Evolutionary conservation across 768 basidiomycete species (phyloP).

Genomic region (Kwoniella heveanensis): DNA sequence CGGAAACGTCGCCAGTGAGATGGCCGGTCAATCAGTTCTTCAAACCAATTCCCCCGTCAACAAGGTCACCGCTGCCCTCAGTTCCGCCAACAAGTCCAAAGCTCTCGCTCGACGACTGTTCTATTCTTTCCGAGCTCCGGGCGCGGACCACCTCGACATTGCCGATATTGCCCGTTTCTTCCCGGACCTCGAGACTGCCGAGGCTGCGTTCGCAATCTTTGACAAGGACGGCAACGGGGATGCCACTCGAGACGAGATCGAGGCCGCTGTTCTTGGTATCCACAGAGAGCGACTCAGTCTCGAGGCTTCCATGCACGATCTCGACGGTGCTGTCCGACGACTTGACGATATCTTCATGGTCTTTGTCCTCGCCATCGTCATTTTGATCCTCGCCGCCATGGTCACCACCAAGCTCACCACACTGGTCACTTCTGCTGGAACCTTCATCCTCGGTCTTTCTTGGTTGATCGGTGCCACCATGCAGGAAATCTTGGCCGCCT

Average conservation of each 20-base stretch:
- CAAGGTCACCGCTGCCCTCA: slow-evolving; percentile 75
- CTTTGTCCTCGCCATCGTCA: slow-evolving; percentile 68
- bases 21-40: slow-evolving; percentile 66
- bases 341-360: slow-evolving; percentile 85
- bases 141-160: slow-evolving; percentile 64
- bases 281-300: slow-evolving; percentile 84
- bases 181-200: slow-evolving; percentile 66
- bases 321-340: slow-evolving; percentile 83
- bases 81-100: slow-evolving; percentile 74
- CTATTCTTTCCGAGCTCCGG: slow-evolving; percentile 75
- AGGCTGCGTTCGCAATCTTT: slow-evolving; percentile 58
- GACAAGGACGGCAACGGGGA: slow-evolving; percentile 61
- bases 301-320: slow-evolving; percentile 81
- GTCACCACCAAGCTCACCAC: slow-evolving; percentile 74
- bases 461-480: slow-evolving; percentile 82
- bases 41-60: slow-evolving; percentile 85
- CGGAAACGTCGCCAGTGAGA: slow-evolving; percentile 67
- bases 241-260: slow-evolving; percentile 63
- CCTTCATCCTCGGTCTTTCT: slow-evolving; percentile 65
- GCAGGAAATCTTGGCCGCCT: slow-evolving; percentile 77
- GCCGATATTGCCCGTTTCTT: slow-evolving; percentile 75
- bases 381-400: slow-evolving; percentile 80
- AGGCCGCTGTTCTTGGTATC: slow-evolving; percentile 66
- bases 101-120: slow-evolving; percentile 78
- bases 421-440: slow-evolving; percentile 75